phyloP scores from a whole-genome alignment of 257 asterid genomes.

The Euphrasia confusa region DNA sequence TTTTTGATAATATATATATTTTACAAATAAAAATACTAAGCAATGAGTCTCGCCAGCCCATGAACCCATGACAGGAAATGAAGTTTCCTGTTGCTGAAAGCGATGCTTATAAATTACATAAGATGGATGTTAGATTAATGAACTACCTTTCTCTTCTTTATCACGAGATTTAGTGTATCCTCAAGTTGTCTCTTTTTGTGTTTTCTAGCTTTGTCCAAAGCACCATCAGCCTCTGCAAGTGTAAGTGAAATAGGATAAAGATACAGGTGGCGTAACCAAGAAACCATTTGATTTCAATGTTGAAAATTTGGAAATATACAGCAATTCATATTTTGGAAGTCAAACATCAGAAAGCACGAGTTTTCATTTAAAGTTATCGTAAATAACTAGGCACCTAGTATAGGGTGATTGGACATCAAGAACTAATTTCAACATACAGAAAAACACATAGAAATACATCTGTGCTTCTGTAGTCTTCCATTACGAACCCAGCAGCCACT shows the following conservation, averaged over 20 bases:
- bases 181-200: conserved; percentile 98
- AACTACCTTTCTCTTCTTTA: conserved; percentile 84
- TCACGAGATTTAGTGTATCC: conserved; percentile 86
- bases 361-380: too few relatives aligned
- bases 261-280: background rate
- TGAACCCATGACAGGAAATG: background rate
- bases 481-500: too few relatives aligned
- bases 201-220: conserved; percentile 96
- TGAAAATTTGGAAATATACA: too few relatives aligned
- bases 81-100: background rate
- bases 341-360: too few relatives aligned
- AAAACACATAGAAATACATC: too few relatives aligned
- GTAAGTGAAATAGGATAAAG: conserved; percentile 10
- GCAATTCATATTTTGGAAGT: too few relatives aligned
- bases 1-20: background rate
- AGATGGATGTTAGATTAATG: background rate
- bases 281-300: too few relatives aligned
- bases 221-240: conserved; percentile 95
- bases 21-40: background rate
- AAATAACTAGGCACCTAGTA: too few relatives aligned
- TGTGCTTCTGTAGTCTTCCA: too few relatives aligned
- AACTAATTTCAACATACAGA: too few relatives aligned
- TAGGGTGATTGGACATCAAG: too few relatives aligned
- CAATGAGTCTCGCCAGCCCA: background rate
- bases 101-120: background rate